Evolutionary conservation across 345 rosid species (phyloP).

Genomic region (Iberis pinnata): DNA sequence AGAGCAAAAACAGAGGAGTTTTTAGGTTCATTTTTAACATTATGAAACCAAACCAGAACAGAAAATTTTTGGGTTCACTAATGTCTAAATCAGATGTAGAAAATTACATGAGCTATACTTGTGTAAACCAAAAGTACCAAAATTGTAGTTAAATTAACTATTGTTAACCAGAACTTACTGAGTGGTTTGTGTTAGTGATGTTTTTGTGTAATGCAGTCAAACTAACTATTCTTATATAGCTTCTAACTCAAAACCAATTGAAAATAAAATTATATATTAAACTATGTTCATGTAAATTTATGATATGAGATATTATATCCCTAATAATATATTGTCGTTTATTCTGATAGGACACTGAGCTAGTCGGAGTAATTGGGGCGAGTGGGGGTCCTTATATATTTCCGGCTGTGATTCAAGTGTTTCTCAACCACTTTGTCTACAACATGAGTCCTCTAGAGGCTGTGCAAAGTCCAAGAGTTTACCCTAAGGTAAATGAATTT

Average conservation of each 20-base stretch:
- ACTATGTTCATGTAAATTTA: too few species aligned
- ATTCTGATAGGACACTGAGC: slow-evolving; percentile 47
- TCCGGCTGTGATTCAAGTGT: slow-evolving; percentile 76
- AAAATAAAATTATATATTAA: too few species aligned
- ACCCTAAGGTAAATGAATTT: slow-evolving; percentile 47
- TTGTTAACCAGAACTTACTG: too few species aligned
- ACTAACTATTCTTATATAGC: too few species aligned
- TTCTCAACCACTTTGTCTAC: slow-evolving; percentile 55
- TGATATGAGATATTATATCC: too few species aligned
- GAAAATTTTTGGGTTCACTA: not conserved
- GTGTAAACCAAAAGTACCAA: not conserved
- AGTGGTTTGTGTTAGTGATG: too few species aligned
- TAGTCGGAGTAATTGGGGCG: slow-evolving; percentile 73
- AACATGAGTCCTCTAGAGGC: slow-evolving; percentile 72
- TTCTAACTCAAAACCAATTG: too few species aligned
- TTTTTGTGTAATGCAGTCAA: too few species aligned
- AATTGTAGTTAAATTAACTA: not conserved
- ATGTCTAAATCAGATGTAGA: not conserved
- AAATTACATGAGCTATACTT: too few species aligned
- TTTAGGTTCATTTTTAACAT: not conserved
- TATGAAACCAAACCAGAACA: not conserved
- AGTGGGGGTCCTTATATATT: slow-evolving; percentile 72
- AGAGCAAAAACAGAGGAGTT: slow-evolving; percentile 33
- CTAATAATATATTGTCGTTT: too few species aligned
- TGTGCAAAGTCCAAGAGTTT: slow-evolving; percentile 70